Evolutionary conservation across 2,329 filamentous ascomycete species (phyloP).

Genomic region (Dactylellina parvicollis): DNA sequence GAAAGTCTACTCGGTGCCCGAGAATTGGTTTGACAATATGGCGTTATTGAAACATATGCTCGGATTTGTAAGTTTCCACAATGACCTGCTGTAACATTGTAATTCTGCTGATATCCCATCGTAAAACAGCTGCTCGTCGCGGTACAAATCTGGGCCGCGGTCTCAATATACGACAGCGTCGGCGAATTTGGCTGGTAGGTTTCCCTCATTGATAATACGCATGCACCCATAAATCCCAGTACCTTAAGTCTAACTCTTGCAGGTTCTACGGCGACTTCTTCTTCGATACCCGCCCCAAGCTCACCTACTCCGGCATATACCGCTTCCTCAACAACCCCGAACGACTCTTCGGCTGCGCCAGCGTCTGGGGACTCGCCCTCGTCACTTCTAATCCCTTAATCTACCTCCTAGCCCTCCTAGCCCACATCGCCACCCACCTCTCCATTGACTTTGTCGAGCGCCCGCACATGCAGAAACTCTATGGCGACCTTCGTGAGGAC

Average conservation of each 20-base stretch:
- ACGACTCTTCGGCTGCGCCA: constrained; percentile 88
- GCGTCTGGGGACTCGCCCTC: constrained; percentile 92
- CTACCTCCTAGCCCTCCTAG: constrained; percentile 84
- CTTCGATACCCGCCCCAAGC: constrained; percentile 78
- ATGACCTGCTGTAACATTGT: not conserved
- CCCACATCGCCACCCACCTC: constrained; percentile 82
- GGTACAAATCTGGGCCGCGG: constrained; percentile 89
- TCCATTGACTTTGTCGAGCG: constrained; percentile 95
- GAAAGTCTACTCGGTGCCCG: constrained; percentile 93
- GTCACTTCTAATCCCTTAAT: constrained; percentile 90
- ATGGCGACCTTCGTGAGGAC: constrained; percentile 83
- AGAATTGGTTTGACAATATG: constrained; percentile 86
- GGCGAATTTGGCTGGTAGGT: constrained; percentile 89
- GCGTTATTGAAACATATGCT: constrained; percentile 87
- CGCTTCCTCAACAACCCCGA: constrained; percentile 98
- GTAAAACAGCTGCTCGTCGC: constrained; percentile 71
- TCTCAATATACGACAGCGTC: constrained; percentile 92
- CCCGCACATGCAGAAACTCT: constrained; percentile 98
- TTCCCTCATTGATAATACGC: not conserved
- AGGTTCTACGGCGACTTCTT: constrained; percentile 96
- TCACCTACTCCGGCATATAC: constrained; percentile 97
- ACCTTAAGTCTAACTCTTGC: not conserved
- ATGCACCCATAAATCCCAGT: not conserved
- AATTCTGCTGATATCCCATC: constrained; percentile 1
- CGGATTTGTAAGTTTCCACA: constrained; percentile 66